Conservation (phyloP, 73 alveolate species). For the Symbiodinium pilosum region DNA sequence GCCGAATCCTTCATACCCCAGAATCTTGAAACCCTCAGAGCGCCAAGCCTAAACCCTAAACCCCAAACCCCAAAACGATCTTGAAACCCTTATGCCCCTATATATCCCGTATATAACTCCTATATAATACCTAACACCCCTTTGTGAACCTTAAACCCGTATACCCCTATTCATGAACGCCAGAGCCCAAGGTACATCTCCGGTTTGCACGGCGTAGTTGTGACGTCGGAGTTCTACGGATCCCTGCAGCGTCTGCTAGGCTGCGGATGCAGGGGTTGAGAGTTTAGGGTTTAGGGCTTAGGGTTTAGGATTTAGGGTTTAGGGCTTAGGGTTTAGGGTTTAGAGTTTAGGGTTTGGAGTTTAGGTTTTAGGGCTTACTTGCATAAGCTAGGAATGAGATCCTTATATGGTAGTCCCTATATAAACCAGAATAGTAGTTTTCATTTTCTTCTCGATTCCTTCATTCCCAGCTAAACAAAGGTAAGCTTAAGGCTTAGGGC, state of each 20-base stretch:
- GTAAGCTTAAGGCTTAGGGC: no score
- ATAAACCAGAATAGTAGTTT: no score
- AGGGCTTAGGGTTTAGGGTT: not conserved
- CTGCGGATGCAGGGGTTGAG: not conserved
- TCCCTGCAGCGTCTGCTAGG: conserved; percentile 90
- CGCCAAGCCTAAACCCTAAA: not conserved
- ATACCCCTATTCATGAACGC: not conserved
- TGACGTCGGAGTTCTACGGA: conserved; percentile 91
- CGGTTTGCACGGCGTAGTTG: conserved; percentile 87
- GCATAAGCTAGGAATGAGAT: no score
- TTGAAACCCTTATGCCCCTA: no score
- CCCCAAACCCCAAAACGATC: not conserved
- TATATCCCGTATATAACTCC: no score
- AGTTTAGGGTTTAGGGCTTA: not conserved
- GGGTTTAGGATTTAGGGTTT: not conserved
- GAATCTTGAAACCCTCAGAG: no score
- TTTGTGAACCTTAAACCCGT: not conserved
- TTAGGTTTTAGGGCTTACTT: no score
- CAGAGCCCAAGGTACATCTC: conserved; percentile 76
- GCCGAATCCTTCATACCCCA: no score
- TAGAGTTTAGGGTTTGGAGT: no score
- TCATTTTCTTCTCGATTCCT: no score
- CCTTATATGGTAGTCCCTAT: no score
- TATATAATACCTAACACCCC: not conserved
- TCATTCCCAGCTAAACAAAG: no score